Base-by-base conservation (phyloP, 1,139 yeast species). In the Yamadazyma diddensiae region DNA sequence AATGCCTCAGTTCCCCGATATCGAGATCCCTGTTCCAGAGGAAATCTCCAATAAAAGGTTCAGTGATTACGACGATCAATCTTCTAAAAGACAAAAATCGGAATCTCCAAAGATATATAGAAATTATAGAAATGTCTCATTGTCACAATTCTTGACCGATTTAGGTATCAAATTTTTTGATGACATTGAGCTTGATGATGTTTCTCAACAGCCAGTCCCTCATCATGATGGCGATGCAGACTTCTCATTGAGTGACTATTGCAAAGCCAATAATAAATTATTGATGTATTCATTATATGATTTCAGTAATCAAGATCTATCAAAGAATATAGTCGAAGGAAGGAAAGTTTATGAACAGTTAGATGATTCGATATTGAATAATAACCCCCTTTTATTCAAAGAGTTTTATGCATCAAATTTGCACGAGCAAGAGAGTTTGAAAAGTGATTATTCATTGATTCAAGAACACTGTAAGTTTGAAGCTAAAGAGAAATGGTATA, bases 401-500 rank as follows among this genome's bases (percentile, higher is more conserved):
- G 75, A 71, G 38, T 77, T 65, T 43, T 62, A 72, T 32, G 52
- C 57, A 2, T 57, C 71, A 1, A 48, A 57, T 11, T 55, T 58
- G 3, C 57, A 53, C 21, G 71, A 62, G 6, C 64, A 64, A 28
- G 55, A 59, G 26, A 50, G 52, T 6, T 57, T 75, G 53, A 67
- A 66, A 32, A 59, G 65, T 17, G 60, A 65, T 28, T 61, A 77
- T 31, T 68, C 63, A 24, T 48, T 66, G 17, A 53, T 76, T 33
- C 74, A 73, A 47, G 77, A 72, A 31, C 67, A 52, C 38, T 62
- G 81, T 3, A 59, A 79, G 21, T 63, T 61, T 24, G 71, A 71
- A 45, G 74, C 82, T 3, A 66, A 62, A 36, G 65, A 64, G 15
- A 69, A 71, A 1, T 78, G 82, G 82, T 76, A 74, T 44, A 68